Conservation (phyloP, 2,329 filamentous ascomycete species). For the Thyridium curvatum region DNA sequence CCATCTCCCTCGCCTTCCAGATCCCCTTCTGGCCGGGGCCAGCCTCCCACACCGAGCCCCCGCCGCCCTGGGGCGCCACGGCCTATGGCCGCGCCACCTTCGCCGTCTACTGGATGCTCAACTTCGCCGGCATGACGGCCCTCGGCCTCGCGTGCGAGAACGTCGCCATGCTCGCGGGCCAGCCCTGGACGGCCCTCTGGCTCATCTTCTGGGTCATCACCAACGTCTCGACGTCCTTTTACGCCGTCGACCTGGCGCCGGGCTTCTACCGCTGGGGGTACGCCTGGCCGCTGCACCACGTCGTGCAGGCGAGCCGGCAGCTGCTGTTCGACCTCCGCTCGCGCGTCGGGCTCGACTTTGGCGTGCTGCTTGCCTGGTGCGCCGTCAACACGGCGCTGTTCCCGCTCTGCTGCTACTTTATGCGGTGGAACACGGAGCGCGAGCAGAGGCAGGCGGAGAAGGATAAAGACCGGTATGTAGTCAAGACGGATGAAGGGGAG, state of each 20-base stretch:
- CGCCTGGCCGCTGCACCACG: slow-evolving; percentile 56
- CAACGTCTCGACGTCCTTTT: slow-evolving; percentile 56
- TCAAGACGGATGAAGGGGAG: slow-evolving; percentile 15
- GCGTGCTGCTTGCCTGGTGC: slow-evolving; percentile 51
- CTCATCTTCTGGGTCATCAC: slow-evolving; percentile 63
- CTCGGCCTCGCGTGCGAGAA: slow-evolving; percentile 60
- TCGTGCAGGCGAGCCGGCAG: slow-evolving; percentile 53
- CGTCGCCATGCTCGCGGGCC: slow-evolving; percentile 54
- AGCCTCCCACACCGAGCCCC: slow-evolving; percentile 30
- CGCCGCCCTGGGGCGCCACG: slow-evolving; percentile 38
- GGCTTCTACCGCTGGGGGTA: slow-evolving; percentile 57
- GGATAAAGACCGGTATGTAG: slow-evolving; percentile 18
- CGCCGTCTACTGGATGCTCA: slow-evolving; percentile 57
- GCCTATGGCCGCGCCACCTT: slow-evolving; percentile 54
- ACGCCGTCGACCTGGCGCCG: slow-evolving; percentile 51
- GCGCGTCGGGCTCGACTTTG: slow-evolving; percentile 53
- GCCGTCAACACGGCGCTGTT: slow-evolving; percentile 47
- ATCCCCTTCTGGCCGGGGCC: slow-evolving; percentile 51
- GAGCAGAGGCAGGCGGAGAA: slow-evolving; percentile 16
- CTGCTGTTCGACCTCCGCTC: slow-evolving; percentile 55
- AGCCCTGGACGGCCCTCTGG: slow-evolving; percentile 55
- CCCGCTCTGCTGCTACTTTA: slow-evolving; percentile 37
- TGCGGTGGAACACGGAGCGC: slow-evolving; percentile 31
- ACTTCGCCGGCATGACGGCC: slow-evolving; percentile 57
- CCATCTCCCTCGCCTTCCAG: slow-evolving; percentile 57